Evolutionary conservation across 2,329 filamentous ascomycete species (phyloP).

Genomic region (Phyllosticta citriasiana): DNA sequence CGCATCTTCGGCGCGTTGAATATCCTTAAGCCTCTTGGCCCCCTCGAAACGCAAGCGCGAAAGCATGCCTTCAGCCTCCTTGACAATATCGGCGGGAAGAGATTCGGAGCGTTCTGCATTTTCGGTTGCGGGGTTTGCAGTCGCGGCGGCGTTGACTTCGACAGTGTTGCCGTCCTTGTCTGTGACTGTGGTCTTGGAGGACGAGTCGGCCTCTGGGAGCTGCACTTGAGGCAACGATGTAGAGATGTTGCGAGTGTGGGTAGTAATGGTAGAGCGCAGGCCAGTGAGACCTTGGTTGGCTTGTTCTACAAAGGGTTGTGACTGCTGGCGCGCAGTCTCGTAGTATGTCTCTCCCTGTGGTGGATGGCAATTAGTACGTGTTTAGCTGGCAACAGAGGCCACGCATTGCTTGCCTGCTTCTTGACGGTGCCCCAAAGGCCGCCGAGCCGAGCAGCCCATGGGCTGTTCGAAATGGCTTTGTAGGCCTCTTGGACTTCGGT

Average conservation of each 20-base stretch:
- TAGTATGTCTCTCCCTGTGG: constrained; percentile 73
- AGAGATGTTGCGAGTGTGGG: constrained; percentile 59
- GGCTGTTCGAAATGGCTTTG: constrained; percentile 80
- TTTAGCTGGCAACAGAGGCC: constrained; percentile 4
- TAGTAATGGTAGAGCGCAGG: constrained; percentile 43
- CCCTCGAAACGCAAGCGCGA: constrained; percentile 68
- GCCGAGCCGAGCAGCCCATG: constrained; percentile 82
- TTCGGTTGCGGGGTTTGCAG: constrained; percentile 16
- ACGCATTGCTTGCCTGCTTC: constrained; percentile 58
- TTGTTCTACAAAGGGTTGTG: constrained; percentile 67
- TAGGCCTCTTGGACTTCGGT: constrained; percentile 91
- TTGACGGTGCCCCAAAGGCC: constrained; percentile 86
- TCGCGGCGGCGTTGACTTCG: constrained; percentile 7
- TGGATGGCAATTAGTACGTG: neutral
- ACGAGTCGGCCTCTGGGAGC: constrained; percentile 14
- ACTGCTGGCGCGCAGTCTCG: constrained; percentile 73
- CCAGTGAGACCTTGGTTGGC: constrained; percentile 71
- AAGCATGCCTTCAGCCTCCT: constrained; percentile 56
- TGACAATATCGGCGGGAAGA: constrained; percentile 40
- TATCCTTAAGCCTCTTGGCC: constrained; percentile 72
- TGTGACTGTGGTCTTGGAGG: constrained; percentile 13
- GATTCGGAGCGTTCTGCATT: constrained; percentile 34
- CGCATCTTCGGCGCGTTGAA: constrained; percentile 87
- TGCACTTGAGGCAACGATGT: constrained; percentile 13
- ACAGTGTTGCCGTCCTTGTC: constrained; percentile 18